These are phyloP conservation scores for Didymella keratinophila DNA, from an alignment of 2,329 filamentous ascomycete species.

Conservation along the genomic window DNA sequence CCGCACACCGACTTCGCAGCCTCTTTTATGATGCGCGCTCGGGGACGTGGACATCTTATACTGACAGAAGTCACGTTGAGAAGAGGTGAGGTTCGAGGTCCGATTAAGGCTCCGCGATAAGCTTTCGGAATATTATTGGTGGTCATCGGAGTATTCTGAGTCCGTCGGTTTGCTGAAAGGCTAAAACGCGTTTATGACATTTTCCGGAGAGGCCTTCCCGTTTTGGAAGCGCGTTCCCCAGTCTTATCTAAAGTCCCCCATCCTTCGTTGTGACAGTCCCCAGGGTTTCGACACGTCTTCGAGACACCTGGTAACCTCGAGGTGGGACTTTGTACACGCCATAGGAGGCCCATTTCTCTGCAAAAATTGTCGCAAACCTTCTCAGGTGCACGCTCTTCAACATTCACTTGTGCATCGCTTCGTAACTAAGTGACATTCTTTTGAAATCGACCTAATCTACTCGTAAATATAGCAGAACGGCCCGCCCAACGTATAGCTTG, in stretches of 20 bases:
- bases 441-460: neutral
- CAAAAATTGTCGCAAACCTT: too few species aligned
- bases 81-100: neutral
- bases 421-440: too few species aligned
- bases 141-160: neutral
- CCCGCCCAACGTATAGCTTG: neutral
- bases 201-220: neutral
- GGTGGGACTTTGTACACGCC: too few species aligned
- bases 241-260: neutral
- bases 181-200: too few species aligned
- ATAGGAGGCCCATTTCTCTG: too few species aligned
- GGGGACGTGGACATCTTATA: neutral
- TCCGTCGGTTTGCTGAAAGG: too few species aligned
- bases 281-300: neutral
- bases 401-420: too few species aligned
- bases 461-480: neutral
- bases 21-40: neutral
- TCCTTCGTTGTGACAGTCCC: too few species aligned
- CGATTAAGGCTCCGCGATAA: slow-evolving; percentile 1
- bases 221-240: too few species aligned
- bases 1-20: neutral
- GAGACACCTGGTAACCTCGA: too few species aligned
- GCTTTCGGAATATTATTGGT: neutral
- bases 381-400: too few species aligned
- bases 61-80: neutral